Percentiles rank a stretch among this genome's conserved stretches.
These are phyloP conservation scores for Spatholobus suberectus DNA, from an alignment of 306 rosid genomes.

Conservation along the genomic window DNA sequence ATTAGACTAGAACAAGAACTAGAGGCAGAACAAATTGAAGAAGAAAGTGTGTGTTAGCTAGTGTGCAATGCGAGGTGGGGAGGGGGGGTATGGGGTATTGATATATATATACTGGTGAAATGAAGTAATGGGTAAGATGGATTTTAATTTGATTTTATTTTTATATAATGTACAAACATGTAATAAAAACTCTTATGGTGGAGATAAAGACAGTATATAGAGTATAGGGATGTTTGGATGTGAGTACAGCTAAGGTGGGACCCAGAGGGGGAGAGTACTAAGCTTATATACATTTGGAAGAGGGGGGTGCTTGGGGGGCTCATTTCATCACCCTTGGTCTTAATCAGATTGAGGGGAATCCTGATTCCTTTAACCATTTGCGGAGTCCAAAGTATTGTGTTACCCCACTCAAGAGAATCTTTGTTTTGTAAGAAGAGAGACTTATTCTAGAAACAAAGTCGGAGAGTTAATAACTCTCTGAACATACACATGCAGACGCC, in stretches of 20 bases:
- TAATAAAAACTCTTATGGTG: background rate
- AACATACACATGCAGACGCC: background rate
- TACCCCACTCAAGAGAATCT: constrained; percentile 61
- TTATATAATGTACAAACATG: background rate
- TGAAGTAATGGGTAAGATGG: background rate
- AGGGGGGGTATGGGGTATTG: constrained; percentile 33
- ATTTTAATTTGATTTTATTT: background rate
- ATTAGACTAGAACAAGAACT: background rate
- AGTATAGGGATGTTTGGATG: constrained; percentile 40
- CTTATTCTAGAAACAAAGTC: constrained; percentile 30
- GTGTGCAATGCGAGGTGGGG: constrained; percentile 29
- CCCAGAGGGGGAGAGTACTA: background rate
- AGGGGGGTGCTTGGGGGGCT: constrained; percentile 43
- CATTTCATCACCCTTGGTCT: constrained; percentile 36
- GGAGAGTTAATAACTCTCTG: background rate
- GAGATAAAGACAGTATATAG: constrained; percentile 1
- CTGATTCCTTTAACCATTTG: constrained; percentile 39
- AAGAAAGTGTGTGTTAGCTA: background rate
- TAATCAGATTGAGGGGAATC: constrained; percentile 47
- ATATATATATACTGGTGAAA: constrained; percentile 50
- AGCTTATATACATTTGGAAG: constrained; percentile 39
- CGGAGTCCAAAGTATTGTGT: constrained; percentile 31
- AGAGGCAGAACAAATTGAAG: background rate
- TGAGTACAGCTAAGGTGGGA: constrained; percentile 55
- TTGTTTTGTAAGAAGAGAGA: constrained; percentile 52